Evolutionary conservation across 306 rosid genomes (phyloP).

Genomic region (Inga leiocalycina): DNA sequence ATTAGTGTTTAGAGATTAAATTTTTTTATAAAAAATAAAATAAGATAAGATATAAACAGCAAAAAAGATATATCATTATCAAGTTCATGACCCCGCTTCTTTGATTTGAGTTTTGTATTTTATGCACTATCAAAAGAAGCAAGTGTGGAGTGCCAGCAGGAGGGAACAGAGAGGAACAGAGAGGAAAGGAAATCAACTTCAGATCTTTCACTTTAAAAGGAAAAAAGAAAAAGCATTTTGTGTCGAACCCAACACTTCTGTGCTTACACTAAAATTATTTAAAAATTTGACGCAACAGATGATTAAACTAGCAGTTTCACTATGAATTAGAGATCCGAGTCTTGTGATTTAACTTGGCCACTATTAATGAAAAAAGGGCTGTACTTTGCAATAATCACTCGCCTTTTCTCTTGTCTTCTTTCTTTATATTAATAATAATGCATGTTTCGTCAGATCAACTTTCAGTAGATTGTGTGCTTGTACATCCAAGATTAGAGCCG

Average conservation of each 20-base stretch:
- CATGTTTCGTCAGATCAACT: constrained; percentile 1
- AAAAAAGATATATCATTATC: not conserved
- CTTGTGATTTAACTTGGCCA: constrained; percentile 15
- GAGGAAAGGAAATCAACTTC: constrained; percentile 17
- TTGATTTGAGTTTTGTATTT: constrained; percentile 34
- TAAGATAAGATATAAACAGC: not conserved
- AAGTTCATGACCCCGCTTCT: constrained; percentile 39
- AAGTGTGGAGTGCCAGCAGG: constrained; percentile 35
- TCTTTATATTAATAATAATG: not conserved
- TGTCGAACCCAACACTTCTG: constrained; percentile 29
- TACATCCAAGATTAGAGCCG: too few species aligned
- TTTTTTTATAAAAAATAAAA: not conserved
- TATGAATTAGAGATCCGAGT: constrained; percentile 12
- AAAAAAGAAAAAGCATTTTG: constrained; percentile 26
- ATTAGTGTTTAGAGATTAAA: not conserved
- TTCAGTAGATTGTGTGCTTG: not conserved
- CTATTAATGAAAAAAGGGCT: constrained; percentile 22
- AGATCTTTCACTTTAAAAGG: constrained; percentile 22
- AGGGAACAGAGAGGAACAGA: not conserved
- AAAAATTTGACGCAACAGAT: not conserved
- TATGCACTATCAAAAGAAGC: constrained; percentile 34
- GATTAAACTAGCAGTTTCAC: constrained; percentile 15
- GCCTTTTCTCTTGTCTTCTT: constrained; percentile 8
- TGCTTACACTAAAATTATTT: not conserved
- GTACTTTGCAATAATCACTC: constrained; percentile 3